Percentiles rank a stretch among this genome's conserved stretches.
Conservation (phyloP, 2,329 filamentous ascomycete species). For the Diaporthe sp. region DNA sequence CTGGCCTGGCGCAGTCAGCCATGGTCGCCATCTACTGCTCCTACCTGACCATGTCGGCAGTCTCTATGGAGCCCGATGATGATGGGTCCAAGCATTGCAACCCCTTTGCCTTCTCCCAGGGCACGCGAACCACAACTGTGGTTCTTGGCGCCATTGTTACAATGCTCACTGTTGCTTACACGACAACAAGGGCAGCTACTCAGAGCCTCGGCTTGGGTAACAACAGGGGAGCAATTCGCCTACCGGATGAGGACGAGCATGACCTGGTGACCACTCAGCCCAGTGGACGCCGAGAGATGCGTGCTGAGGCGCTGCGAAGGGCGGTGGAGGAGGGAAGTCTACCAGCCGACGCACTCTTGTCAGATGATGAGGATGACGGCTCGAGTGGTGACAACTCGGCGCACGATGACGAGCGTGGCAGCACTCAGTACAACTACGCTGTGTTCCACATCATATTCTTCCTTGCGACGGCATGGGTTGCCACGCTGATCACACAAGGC, state of each 20-base stretch:
- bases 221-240: slow-evolving; percentile 70
- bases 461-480: slow-evolving; percentile 95
- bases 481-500: slow-evolving; percentile 85
- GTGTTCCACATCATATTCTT: slow-evolving; percentile 99
- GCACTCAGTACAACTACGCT: slow-evolving; percentile 96
- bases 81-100: slow-evolving; percentile 94
- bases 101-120: slow-evolving; percentile 86
- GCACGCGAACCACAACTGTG: slow-evolving; percentile 90
- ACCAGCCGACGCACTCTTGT: slow-evolving; percentile 89
- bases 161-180: slow-evolving; percentile 97
- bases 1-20: slow-evolving; percentile 95
- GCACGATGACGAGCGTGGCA: slow-evolving; percentile 89
- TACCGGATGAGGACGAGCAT: slow-evolving; percentile 83
- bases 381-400: slow-evolving; percentile 72
- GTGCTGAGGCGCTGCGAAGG: slow-evolving; percentile 88
- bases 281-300: slow-evolving; percentile 86
- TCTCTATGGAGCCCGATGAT: slow-evolving; percentile 97
- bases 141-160: slow-evolving; percentile 95
- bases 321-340: slow-evolving; percentile 94
- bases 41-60: slow-evolving; percentile 97
- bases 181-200: slow-evolving; percentile 94
- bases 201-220: slow-evolving; percentile 84
- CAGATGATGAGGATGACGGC: slow-evolving; percentile 75
- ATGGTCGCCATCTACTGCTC: slow-evolving; percentile 99
- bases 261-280: slow-evolving; percentile 91